Base-by-base conservation (phyloP, 2,329 filamentous ascomycete genomes). In the Magnaporthales sp. region DNA sequence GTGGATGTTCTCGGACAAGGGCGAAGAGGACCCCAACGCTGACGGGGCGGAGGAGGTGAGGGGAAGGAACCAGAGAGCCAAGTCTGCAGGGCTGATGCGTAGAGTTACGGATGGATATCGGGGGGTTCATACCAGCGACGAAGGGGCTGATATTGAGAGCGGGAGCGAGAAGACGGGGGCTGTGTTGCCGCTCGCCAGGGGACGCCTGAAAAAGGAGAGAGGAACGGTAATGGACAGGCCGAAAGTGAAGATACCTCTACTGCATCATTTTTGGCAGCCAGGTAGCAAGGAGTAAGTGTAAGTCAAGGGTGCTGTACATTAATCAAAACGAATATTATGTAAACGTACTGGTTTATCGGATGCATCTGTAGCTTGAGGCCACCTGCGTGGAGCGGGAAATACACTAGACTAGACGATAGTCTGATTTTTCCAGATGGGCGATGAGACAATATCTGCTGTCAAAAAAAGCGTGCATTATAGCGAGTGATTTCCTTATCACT, bases 1-100 rank as follows among this genome's bases (percentile, higher is more conserved):
- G 2, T 76, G 75, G 73, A 78, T 79, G 75, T 74, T 26, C 54
- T 58, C 54, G n/a, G 22, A 26, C 54, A 26, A 24, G 54, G 54
- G 54, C 22, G 54, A 58, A 10, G 22, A 58, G 54, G 54, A 58
- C 54, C 3, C 54, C n/a, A 58, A 58, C 54, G n/a, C 54, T 5
- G 54, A 58, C 54, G 54, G 54, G n/a, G 54, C 54, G 9, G 54
- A 58, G 22, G 54, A 58, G 54, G 54, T 15, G 22, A 58, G 22
- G 6, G 54, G 24, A 8, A 58, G 22, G 54, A 22, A n/a, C n/a
- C 5, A 24, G n/a, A 58, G n/a, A 5, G 54, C 54, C 54, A 58
- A 15, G 22, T n/a, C 5, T 4, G 54, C 11, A 22, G 54, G 54
- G 54, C 54, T 22, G 7, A n/a, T 58, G 22, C 54, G 54, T 9